Evolutionary conservation across 2,329 filamentous ascomycete genomes (phyloP).

Genomic region (Thermoascus crustaceus): DNA sequence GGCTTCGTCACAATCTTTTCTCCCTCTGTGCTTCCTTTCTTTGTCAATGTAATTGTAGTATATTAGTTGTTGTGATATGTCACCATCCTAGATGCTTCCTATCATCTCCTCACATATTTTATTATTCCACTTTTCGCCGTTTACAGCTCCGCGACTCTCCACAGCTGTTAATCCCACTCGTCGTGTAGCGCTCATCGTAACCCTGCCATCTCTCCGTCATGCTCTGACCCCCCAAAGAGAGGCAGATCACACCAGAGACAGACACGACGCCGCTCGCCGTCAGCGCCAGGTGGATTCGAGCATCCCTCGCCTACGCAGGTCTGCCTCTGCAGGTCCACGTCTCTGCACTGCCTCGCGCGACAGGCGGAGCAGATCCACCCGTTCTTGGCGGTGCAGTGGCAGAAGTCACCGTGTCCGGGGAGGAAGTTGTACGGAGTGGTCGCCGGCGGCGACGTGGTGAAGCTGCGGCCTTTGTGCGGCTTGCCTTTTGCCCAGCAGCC

Average conservation of each 20-base stretch:
- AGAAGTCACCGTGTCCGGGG: conserved; percentile 14
- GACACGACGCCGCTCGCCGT: conserved; percentile 19
- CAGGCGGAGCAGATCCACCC: conserved; percentile 22
- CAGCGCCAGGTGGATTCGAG: conserved; percentile 10
- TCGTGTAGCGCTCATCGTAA: conserved; percentile 4
- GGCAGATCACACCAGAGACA: conserved; percentile 25
- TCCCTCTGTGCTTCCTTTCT: too few species aligned
- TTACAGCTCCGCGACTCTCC: not conserved
- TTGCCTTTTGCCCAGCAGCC: conserved; percentile 21
- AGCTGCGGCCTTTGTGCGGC: conserved; percentile 14
- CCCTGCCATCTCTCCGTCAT: conserved; percentile 5
- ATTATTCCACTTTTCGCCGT: too few species aligned
- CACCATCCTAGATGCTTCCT: too few species aligned
- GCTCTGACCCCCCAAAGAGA: conserved; percentile 3
- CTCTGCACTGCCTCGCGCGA: conserved; percentile 18
- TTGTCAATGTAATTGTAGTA: too few species aligned
- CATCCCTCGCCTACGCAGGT: conserved; percentile 20
- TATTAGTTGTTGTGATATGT: too few species aligned
- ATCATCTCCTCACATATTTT: too few species aligned
- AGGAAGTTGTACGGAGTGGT: conserved; percentile 9
- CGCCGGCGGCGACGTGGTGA: conserved; percentile 8
- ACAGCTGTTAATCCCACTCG: not conserved
- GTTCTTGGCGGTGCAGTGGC: conserved; percentile 18
- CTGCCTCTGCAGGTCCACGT: conserved; percentile 11
- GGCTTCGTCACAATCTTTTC: too few species aligned